Base-by-base conservation (phyloP, 169 alveolate species). In the Babesia ovis region DNA sequence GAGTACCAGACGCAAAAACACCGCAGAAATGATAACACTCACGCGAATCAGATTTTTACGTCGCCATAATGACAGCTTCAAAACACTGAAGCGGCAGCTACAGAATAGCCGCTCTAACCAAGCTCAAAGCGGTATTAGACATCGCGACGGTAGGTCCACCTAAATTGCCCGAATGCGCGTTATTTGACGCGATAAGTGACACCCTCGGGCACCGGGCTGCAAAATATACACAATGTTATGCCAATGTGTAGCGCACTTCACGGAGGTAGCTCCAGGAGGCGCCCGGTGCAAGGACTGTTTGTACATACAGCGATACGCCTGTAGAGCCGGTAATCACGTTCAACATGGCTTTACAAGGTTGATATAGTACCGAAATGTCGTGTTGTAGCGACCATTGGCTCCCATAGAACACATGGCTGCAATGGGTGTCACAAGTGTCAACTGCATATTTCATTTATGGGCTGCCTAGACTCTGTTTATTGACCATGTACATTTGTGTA, bases 61-160 rank as follows among this genome's bases (percentile, higher is more conserved):
- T 11, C 74, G 61, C 55, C 61, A 64, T 50, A 23, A 12, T 29
- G 62, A 31, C 34, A 18, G 50, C 20, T 64, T 64, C 29, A 34
- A 50, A 20, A 18, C 16, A 5, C 61, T 64, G 50, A 64, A 50
- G 50, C 9, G 53, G 23, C 55, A 48, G 20, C 74, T 64, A 39
- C 59, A 64, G 59, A 3, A 14, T 29, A 27, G 50, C 31, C 55
- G 8, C 37, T 20, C 31, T n/a, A 64, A 43, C 61, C 74, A 64
- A 22, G 32, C 61, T 45, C 74, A 46, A 54, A 0, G 45, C 64
- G 31, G 22, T n/a, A 29, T 48, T 23, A 64, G 74, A 64, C 61
- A 64, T 48, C 74, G 74, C 61, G 74, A 64, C 74, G 74, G 74
- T 64, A 34, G 22, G 74, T 64, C 14, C 2, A 6, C 58, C 39